A percentile compares a stretch with the other conserved stretches of the same genome.
phyloP scores from a whole-genome alignment of 1,284 basidiomycete species.

The Naganishia liquefaciens region DNA sequence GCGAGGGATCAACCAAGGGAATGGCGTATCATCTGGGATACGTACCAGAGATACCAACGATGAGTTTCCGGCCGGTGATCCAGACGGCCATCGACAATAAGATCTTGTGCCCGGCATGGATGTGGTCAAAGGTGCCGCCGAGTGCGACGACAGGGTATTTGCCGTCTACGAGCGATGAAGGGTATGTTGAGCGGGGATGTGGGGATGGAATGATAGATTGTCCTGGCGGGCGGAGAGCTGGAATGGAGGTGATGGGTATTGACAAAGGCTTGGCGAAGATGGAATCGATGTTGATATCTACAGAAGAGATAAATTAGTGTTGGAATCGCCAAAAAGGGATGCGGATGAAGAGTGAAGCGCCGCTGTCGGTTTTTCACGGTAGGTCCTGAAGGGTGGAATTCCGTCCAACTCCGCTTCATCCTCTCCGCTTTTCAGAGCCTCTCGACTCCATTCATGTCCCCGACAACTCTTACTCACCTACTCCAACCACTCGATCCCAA shows the following conservation, averaged over 20 bases:
- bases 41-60: slow-evolving; percentile 83
- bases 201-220: slow-evolving; percentile 1
- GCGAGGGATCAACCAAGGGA: neutral
- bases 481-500: slow-evolving; percentile 6
- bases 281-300: slow-evolving; percentile 53
- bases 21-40: neutral
- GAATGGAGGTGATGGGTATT: neutral
- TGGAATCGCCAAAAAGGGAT: neutral
- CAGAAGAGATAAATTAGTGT: neutral
- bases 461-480: neutral
- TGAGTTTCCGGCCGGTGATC: slow-evolving; percentile 74
- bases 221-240: neutral
- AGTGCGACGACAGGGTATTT: slow-evolving; percentile 54
- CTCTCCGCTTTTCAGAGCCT: no score
- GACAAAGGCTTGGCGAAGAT: slow-evolving; percentile 53
- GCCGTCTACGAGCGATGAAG: slow-evolving; percentile 6
- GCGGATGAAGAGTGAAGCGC: no score
- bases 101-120: slow-evolving; percentile 97
- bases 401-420: no score
- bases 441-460: neutral
- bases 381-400: no score
- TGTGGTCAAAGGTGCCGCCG: slow-evolving; percentile 91
- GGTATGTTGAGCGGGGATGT: neutral
- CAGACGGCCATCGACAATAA: slow-evolving; percentile 87
- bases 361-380: no score